Evolutionary conservation across 2,329 filamentous ascomycete species (phyloP).

Genomic region (Talaromyces verruculosus): DNA sequence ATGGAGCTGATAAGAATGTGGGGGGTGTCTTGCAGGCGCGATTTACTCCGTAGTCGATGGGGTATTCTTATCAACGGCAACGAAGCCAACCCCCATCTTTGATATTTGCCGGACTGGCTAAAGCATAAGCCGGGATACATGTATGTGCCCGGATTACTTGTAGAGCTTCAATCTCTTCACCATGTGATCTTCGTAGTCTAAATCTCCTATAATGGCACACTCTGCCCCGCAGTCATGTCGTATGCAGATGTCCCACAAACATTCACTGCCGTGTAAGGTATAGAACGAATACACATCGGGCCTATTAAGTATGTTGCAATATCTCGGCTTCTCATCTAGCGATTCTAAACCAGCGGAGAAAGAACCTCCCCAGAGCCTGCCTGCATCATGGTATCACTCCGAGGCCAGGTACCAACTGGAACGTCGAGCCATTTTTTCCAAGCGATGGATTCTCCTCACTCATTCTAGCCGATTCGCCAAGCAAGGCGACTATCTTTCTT

Average conservation of each 20-base stretch:
- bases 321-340: slow-evolving; percentile 5
- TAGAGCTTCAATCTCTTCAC: background rate
- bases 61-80: background rate
- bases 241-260: background rate
- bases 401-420: slow-evolving; percentile 55
- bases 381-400: slow-evolving; percentile 51
- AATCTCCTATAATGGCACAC: background rate
- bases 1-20: background rate
- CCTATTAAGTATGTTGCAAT: background rate
- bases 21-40: background rate
- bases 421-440: slow-evolving; percentile 58
- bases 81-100: background rate
- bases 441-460: slow-evolving; percentile 47
- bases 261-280: background rate
- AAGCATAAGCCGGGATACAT: background rate
- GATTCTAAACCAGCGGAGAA: background rate
- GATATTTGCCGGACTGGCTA: background rate
- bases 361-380: slow-evolving; percentile 33
- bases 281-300: background rate
- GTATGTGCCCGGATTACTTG: background rate
- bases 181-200: background rate
- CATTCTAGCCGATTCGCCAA: slow-evolving; percentile 51
- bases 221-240: background rate
- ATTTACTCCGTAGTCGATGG: background rate
- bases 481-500: slow-evolving; percentile 58